Percentiles rank a stretch among this genome's conserved stretches.
These are phyloP conservation scores for Verbascum thapsus DNA, from an alignment of 257 asterid species.

Conservation along the genomic window DNA sequence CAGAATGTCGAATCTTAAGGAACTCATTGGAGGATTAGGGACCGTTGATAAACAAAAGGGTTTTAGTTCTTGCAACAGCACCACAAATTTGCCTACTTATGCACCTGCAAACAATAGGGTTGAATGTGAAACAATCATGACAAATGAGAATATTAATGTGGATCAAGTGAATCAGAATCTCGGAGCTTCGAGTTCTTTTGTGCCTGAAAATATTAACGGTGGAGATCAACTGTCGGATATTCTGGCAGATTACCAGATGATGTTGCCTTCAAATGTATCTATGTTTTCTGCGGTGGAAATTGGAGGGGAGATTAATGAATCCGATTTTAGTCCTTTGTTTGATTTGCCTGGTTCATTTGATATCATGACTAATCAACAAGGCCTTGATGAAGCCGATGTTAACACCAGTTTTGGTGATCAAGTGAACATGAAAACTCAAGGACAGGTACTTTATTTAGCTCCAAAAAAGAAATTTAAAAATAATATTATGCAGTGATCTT, in stretches of 20 bases:
- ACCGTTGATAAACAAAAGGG: constrained; percentile 1
- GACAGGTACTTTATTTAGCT: constrained; percentile 23
- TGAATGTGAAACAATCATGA: not conserved
- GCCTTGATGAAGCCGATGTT: constrained; percentile 6
- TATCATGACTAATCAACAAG: constrained; percentile 12
- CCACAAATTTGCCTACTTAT: not conserved
- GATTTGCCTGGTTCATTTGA: constrained; percentile 27
- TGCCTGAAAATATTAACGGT: not conserved
- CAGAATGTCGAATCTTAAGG: constrained; percentile 22
- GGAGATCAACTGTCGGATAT: constrained; percentile 6
- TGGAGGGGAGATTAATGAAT: constrained; percentile 21
- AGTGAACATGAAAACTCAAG: constrained; percentile 20
- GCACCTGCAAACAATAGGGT: not conserved
- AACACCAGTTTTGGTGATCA: constrained; percentile 28
- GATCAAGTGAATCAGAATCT: constrained; percentile 15
- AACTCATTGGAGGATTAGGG: not conserved
- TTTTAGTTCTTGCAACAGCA: not conserved
- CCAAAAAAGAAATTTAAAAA: not conserved
- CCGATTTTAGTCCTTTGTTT: constrained; percentile 10
- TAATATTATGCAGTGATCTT: no score
- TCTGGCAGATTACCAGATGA: constrained; percentile 20
- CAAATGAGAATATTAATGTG: not conserved
- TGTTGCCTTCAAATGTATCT: constrained; percentile 8
- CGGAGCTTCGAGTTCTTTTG: not conserved
- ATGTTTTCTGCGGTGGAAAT: constrained; percentile 4